Evolutionary conservation across 2,329 filamentous ascomycete genomes (phyloP).

Genomic region (Helotiales sp.): DNA sequence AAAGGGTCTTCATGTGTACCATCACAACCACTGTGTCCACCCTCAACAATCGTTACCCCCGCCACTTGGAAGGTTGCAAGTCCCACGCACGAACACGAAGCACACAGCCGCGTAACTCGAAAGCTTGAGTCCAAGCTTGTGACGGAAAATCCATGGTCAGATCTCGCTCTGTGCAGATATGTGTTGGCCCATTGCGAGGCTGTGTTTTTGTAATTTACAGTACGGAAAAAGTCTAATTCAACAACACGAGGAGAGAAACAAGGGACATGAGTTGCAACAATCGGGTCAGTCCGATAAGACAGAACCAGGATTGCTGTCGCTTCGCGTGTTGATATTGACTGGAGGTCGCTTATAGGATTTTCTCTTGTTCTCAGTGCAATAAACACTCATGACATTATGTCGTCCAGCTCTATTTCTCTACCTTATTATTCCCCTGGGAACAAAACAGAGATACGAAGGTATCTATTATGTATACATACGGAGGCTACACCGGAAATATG

Average conservation of each 20-base stretch:
- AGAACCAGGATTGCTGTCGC: neutral
- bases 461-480: no score
- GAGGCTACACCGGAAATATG: neutral
- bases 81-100: neutral
- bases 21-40: neutral
- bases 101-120: constrained; percentile 7
- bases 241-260: neutral
- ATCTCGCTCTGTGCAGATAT: neutral
- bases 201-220: neutral
- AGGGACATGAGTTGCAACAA: no score
- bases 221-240: neutral
- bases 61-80: neutral
- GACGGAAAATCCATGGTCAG: neutral
- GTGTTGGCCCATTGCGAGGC: neutral
- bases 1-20: neutral
- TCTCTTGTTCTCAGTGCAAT: neutral
- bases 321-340: constrained; percentile 4
- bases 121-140: constrained; percentile 13
- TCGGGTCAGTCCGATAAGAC: neutral
- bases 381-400: neutral
- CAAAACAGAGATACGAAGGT: neutral
- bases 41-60: neutral
- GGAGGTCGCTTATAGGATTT: neutral
- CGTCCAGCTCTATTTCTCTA: neutral
- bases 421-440: neutral